Base-by-base conservation (phyloP, 257 asterid genomes). In the Salvia rosmarinus region DNA sequence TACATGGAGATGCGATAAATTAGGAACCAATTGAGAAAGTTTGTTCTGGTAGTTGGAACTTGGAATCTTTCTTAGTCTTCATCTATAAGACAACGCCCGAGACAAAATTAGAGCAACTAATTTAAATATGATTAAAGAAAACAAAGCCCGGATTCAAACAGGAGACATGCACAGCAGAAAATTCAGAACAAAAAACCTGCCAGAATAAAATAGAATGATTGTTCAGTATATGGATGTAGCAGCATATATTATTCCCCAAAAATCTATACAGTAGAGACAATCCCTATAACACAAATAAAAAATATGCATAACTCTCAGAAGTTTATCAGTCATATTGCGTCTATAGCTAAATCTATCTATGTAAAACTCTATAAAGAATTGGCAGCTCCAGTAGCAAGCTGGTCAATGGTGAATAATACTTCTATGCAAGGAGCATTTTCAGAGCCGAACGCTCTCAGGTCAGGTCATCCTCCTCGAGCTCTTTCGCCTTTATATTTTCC, bases 381-480 rank as follows among this genome's bases (percentile, higher is more conserved):
- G 64, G 68, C 60, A 30, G 43, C 56, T 19, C 5, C 6, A 39
- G 35, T 7, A 2, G 37, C 39, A 16, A 20, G 66, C 50, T 40
- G 57, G 44, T 6, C 8, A 56, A 19, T 21, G 23, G 7, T 21
- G 39, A 63, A 13, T 10, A 49, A 55, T 74, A 47, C 20, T 39
- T 37, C 64, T 32, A 46, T n/a, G 25, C 13, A 59, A 52, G 3
- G 50, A 58, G 47, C 17, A 8, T 20, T 54, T 55, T 40, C 4
- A 14, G 39, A 58, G 71, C 39, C 20, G 9, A n/a, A 42, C 9
- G 30, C 40, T 64, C 70, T 81, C 50, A 78, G 67, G 85, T 81
- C 35, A 81, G 72, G 70, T 81, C 85, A 50, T 78, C 83, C 5
- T 78, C 85, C 49, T 78, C 85, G 4, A 81, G 79, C 66, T 78